These are phyloP conservation scores for Salvia splendens DNA, from an alignment of 257 asterid genomes.

Conservation along the genomic window DNA sequence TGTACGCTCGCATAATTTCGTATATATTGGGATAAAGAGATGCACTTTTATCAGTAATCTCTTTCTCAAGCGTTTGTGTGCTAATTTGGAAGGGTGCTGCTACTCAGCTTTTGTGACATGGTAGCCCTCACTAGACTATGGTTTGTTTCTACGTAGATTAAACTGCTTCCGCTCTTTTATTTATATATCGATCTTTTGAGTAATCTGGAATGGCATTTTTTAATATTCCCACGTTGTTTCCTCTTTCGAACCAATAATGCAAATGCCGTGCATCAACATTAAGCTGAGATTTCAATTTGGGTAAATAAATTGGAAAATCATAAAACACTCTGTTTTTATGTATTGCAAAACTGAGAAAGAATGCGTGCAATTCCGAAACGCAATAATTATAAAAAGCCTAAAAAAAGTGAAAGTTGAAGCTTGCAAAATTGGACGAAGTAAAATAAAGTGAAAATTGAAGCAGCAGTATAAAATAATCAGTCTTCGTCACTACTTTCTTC, in stretches of 20 bases:
- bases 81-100: neutral
- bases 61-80: constrained; percentile 27
- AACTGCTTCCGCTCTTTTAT: neutral
- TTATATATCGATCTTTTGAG: neutral
- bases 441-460: no score
- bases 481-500: neutral
- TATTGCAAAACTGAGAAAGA: no score
- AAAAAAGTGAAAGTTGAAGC: no score
- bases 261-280: neutral
- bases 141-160: neutral
- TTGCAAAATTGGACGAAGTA: no score
- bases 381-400: no score
- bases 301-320: no score
- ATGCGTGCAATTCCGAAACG: no score
- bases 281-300: no score
- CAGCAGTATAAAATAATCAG: no score
- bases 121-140: neutral
- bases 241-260: neutral
- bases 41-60: constrained; percentile 36
- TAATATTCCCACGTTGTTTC: neutral
- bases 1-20: constrained; percentile 25
- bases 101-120: no score
- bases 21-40: constrained; percentile 37
- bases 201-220: neutral
- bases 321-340: no score